Percentiles rank a stretch among this genome's conserved stretches.
phyloP scores from a whole-genome alignment of 306 rosid species.

The Prosopis cineraria region DNA sequence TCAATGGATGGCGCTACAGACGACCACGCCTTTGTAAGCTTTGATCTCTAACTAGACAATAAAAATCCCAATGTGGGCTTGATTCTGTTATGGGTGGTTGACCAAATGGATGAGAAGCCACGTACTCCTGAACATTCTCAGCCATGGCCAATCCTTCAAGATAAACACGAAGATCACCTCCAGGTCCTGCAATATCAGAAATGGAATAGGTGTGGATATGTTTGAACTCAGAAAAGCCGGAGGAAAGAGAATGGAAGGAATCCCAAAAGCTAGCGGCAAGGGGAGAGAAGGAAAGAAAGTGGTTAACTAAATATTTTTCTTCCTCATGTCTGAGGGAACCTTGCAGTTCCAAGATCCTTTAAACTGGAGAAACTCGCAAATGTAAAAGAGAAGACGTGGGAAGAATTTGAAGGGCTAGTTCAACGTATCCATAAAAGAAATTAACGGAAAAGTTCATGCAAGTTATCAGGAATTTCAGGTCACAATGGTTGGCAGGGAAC shows the following conservation, averaged over 20 bases:
- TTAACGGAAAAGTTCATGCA: background rate
- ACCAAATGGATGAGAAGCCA: constrained; percentile 69
- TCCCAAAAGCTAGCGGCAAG: background rate
- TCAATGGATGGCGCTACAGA: background rate
- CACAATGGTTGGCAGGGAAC: background rate
- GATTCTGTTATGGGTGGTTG: constrained; percentile 65
- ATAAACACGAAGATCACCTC: constrained; percentile 70
- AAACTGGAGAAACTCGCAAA: background rate
- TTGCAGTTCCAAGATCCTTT: background rate
- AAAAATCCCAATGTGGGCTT: constrained; percentile 59
- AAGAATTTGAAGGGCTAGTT: background rate
- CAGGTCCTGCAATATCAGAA: constrained; percentile 56
- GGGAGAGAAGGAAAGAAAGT: background rate
- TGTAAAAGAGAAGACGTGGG: background rate
- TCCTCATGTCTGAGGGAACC: background rate
- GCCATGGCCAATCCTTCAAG: constrained; percentile 65
- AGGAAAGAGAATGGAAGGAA: background rate
- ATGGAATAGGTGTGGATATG: background rate
- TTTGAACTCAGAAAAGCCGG: background rate
- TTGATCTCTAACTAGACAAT: constrained; percentile 36
- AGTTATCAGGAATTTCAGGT: constrained; percentile 5
- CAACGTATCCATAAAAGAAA: background rate
- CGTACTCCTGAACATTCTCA: constrained; percentile 63
- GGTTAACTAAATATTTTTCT: background rate
- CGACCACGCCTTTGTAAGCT: too few relatives aligned